Conservation (phyloP, 176 grass and related monocot genomes). For the Hordeum vulgare region DNA sequence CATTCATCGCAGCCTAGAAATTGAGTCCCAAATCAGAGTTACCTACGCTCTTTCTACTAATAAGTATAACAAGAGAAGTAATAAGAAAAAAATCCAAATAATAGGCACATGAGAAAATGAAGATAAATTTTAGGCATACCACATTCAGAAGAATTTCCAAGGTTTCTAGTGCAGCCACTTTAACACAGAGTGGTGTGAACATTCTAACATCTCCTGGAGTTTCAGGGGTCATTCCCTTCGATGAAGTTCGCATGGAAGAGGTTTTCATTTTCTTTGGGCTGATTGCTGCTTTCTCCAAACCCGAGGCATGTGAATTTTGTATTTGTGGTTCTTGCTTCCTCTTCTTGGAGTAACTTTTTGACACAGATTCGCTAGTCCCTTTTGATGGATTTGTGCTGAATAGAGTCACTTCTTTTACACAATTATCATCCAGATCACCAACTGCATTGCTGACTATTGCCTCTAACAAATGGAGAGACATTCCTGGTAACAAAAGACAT, state of each 20-base stretch:
- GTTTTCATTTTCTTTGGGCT: constrained; percentile 41
- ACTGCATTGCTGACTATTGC: constrained; percentile 63
- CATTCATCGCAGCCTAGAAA: too few relatives aligned
- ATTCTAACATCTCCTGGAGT: constrained; percentile 20
- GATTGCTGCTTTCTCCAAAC: constrained; percentile 22
- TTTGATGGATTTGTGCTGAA: constrained; percentile 24
- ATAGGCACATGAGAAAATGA: neutral
- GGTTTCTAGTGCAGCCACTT: constrained; percentile 71
- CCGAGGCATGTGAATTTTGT: constrained; percentile 20
- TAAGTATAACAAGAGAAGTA: neutral
- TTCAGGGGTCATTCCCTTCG: constrained; percentile 17
- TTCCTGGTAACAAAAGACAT: constrained; percentile 48
- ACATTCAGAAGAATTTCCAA: constrained; percentile 77
- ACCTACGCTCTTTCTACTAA: too few relatives aligned
- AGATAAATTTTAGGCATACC: constrained; percentile 40
- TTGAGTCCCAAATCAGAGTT: too few relatives aligned
- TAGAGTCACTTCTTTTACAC: constrained; percentile 26
- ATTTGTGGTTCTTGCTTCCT: constrained; percentile 48
- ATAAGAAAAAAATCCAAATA: neutral
- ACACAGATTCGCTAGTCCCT: constrained; percentile 32
- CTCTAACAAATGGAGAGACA: constrained; percentile 66
- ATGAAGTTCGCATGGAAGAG: constrained; percentile 18
- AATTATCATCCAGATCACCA: constrained; percentile 57
- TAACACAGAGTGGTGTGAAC: constrained; percentile 44
- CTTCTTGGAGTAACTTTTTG: constrained; percentile 61